Evolutionary conservation across 768 basidiomycete genomes (phyloP).

Genomic region (Boletus fagicola): DNA sequence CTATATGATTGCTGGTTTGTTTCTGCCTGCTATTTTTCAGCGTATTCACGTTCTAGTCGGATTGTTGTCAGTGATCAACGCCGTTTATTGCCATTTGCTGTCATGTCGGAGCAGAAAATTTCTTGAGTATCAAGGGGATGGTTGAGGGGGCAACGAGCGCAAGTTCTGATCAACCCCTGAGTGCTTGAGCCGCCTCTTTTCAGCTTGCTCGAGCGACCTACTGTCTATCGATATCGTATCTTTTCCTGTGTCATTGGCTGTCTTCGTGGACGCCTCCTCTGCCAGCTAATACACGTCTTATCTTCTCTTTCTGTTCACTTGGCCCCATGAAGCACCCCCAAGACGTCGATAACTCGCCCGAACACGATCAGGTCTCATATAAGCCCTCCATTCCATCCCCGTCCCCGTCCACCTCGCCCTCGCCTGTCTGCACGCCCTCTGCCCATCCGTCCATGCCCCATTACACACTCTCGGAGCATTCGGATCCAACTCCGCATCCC

Average conservation of each 20-base stretch:
- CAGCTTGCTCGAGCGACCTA: constrained; percentile 25
- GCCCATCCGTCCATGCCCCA: constrained; percentile 14
- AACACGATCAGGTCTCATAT: constrained; percentile 1
- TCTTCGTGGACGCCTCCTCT: neutral
- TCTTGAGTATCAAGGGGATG: neutral
- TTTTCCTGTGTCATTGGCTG: neutral
- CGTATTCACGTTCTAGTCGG: constrained; percentile 17
- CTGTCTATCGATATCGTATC: constrained; percentile 3
- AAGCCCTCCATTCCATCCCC: constrained; percentile 5
- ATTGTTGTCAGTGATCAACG: neutral
- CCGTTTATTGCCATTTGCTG: neutral
- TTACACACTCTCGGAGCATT: constrained; percentile 13
- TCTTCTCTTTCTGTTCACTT: constrained; percentile 24
- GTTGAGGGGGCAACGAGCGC: neutral
- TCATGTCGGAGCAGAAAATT: neutral
- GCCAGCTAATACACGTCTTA: constrained; percentile 1
- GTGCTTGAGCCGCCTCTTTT: constrained; percentile 19
- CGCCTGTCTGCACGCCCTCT: constrained; percentile 7
- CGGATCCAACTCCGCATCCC: constrained; percentile 3
- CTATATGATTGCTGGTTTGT: neutral
- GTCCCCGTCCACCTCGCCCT: constrained; percentile 1
- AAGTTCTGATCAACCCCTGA: constrained; percentile 21
- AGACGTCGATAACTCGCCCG: constrained; percentile 48
- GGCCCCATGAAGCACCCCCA: constrained; percentile 38
- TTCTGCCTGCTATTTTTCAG: constrained; percentile 2